Conservation (phyloP, 2,329 filamentous ascomycete species). For the Neonectria magnoliae region DNA sequence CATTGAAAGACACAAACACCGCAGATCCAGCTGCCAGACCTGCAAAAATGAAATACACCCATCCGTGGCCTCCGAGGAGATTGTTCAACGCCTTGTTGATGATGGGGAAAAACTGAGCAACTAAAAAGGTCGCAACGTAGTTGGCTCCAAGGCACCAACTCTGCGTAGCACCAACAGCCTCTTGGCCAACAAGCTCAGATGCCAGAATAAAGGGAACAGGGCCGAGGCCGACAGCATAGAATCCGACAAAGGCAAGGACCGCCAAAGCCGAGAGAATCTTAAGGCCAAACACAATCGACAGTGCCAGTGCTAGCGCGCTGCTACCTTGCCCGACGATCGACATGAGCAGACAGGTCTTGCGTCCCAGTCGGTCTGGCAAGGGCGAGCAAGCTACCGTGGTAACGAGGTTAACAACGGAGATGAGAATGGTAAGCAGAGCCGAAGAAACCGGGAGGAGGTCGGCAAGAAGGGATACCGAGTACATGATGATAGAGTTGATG, state of each 20-base stretch:
- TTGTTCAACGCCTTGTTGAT: slow-evolving; percentile 78
- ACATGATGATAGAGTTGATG: slow-evolving; percentile 99
- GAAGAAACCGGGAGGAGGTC: slow-evolving; percentile 84
- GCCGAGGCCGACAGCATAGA: slow-evolving; percentile 89
- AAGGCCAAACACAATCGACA: slow-evolving; percentile 79
- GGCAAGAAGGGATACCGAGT: slow-evolving; percentile 89
- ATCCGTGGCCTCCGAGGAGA: slow-evolving; percentile 73
- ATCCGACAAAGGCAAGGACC: slow-evolving; percentile 86
- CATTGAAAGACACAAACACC: slow-evolving; percentile 75
- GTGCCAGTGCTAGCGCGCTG: slow-evolving; percentile 78
- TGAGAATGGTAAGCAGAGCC: slow-evolving; percentile 83
- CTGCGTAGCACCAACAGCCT: slow-evolving; percentile 91
- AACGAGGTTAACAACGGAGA: slow-evolving; percentile 86
- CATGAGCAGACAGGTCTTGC: slow-evolving; percentile 84
- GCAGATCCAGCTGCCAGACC: slow-evolving; percentile 75
- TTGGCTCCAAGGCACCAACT: slow-evolving; percentile 88
- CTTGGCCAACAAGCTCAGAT: slow-evolving; percentile 87
- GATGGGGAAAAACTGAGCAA: slow-evolving; percentile 95
- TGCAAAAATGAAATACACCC: slow-evolving; percentile 93
- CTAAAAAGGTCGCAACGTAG: slow-evolving; percentile 89
- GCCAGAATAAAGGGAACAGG: slow-evolving; percentile 95
- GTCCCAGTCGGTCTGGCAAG: slow-evolving; percentile 85
- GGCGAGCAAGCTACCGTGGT: slow-evolving; percentile 85
- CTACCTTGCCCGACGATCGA: slow-evolving; percentile 87
- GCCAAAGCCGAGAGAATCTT: slow-evolving; percentile 83